These are phyloP conservation scores for Diutina rugosa DNA, from an alignment of 1,139 yeast species.

Conservation along the genomic window DNA sequence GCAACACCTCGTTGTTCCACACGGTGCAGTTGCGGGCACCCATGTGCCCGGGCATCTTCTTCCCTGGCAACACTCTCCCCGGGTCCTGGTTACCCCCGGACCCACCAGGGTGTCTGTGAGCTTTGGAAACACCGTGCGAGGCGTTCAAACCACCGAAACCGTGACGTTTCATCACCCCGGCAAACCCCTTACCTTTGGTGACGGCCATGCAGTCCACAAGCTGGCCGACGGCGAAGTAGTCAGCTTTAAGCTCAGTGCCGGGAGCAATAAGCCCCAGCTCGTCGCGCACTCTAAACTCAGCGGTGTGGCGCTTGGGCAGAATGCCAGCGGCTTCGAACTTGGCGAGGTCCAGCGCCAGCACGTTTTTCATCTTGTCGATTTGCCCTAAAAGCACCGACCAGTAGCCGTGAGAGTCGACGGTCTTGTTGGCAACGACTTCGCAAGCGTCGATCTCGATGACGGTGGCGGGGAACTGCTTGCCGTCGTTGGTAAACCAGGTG, in stretches of 20 bases:
- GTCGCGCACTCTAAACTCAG: slow-evolving; percentile 69
- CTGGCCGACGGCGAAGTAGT: slow-evolving; percentile 76
- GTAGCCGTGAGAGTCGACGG: slow-evolving; percentile 61
- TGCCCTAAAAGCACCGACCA: slow-evolving; percentile 83
- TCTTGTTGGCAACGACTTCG: slow-evolving; percentile 70
- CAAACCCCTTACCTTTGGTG: slow-evolving; percentile 92
- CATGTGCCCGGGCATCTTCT: slow-evolving; percentile 98
- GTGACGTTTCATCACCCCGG: slow-evolving; percentile 97
- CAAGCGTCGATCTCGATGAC: slow-evolving; percentile 78
- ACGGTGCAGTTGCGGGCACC: slow-evolving; percentile 68
- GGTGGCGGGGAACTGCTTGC: slow-evolving; percentile 68
- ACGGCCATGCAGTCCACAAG: slow-evolving; percentile 67
- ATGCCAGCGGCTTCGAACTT: slow-evolving; percentile 76
- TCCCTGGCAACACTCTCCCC: slow-evolving; percentile 92
- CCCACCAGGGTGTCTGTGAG: slow-evolving; percentile 96
- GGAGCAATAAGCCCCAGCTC: slow-evolving; percentile 55
- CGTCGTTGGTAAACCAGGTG: slow-evolving; percentile 59
- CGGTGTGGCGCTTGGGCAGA: slow-evolving; percentile 65
- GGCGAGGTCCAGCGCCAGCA: slow-evolving; percentile 43
- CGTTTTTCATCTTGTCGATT: slow-evolving; percentile 56
- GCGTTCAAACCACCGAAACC: slow-evolving; percentile 88
- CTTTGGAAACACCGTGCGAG: slow-evolving; percentile 88
- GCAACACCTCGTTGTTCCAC: slow-evolving; percentile 64
- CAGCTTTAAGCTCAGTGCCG: slow-evolving; percentile 73
- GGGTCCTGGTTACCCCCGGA: slow-evolving; percentile 94